Evolutionary conservation across 495 filamentous ascomycete genomes (phyloP), one percentile per base, ranked within the genome.

Genomic region (Schizothecium vesticola): DNA sequence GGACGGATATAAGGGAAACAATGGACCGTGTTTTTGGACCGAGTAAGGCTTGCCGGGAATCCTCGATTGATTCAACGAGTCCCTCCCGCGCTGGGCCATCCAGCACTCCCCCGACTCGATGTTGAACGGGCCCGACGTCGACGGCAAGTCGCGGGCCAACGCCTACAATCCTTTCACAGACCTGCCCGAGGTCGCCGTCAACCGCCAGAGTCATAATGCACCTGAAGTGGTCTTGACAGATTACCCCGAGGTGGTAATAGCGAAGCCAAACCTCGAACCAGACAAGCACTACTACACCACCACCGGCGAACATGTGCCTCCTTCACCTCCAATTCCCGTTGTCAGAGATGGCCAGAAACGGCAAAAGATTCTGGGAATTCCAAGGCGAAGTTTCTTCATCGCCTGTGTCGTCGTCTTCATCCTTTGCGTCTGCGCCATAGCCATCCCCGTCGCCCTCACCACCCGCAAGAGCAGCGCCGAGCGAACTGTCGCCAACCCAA

Each of bases 111-210:
- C 16, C 19, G 16, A n/a, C 43, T 51, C 16, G 43, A 51, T n/a
- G 43, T 8, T 51, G 43, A 51, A 51, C 43, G 33, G 33, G 33
- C 33, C 43, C 19, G 19, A 51, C 16, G 12, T 33, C 31, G 19
- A 51, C 16, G 6, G 7, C 43, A 7, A n/a, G 4, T 9, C 43
- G 43, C 43, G 5, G 43, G 43, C 43, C 43, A 8, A 51, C 16
- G 5, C 43, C 16, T 3, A 51, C 43, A n/a, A 51, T 19, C 43
- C 16, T 2, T n/a, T n/a, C 1, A 51, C 43, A 8, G 29, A 63
- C 19, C 61, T 63, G 25, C 61, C 61, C 61, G 61, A 63, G 61
- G 61, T 33, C 19, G 60, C 29, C 25, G 16, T 31, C 61, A 59
- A 24, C 19, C 23, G n/a, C 61, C 7, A 12, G 16, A 29, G 22